Conservation (phyloP, 768 basidiomycete genomes). For the Russula compacta region DNA sequence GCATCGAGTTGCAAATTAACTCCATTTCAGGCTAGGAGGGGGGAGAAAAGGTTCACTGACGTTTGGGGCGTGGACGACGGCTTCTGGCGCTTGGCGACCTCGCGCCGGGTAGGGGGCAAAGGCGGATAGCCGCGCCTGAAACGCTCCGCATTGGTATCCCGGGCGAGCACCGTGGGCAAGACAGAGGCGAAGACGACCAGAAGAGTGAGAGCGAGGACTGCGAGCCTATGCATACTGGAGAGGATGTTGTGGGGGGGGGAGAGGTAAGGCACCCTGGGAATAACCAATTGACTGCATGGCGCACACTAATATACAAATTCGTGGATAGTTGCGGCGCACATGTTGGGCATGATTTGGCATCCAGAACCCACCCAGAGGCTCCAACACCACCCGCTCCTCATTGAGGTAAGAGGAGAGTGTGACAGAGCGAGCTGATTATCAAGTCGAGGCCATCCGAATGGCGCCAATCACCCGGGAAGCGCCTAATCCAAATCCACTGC, state of each 20-base stretch:
- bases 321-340: neutral
- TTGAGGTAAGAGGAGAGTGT: neutral
- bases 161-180: neutral
- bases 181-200: neutral
- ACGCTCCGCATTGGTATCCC: slow-evolving; percentile 6
- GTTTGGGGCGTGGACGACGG: neutral
- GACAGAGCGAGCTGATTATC: neutral
- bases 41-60: neutral
- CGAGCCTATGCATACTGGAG: neutral
- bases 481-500: neutral
- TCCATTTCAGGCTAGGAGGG: neutral
- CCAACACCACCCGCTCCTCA: neutral
- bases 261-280: neutral
- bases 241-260: neutral
- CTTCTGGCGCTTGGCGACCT: neutral
- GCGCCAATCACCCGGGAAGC: neutral
- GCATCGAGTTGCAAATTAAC: neutral
- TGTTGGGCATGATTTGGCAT: neutral
- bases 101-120: neutral
- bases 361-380: neutral
- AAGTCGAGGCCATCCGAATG: neutral
- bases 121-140: slow-evolving; percentile 5
- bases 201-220: neutral
- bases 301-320: neutral
- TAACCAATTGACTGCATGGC: neutral